Conservation (phyloP, 2,329 filamentous ascomycete species). For the Alternaria sp. region DNA sequence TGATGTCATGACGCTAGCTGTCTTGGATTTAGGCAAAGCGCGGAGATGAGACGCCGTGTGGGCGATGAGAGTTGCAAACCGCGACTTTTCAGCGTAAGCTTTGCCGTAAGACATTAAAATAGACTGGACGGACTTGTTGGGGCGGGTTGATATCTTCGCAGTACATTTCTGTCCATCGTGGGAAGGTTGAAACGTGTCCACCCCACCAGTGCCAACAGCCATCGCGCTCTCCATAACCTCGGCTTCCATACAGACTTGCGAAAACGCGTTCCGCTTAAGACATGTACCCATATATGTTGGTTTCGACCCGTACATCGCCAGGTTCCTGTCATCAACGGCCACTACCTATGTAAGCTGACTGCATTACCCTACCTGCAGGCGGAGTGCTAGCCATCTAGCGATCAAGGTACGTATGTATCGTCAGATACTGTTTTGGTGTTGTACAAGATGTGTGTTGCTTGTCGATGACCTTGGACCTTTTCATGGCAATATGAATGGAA, state of each 20-base stretch:
- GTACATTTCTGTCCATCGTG: neutral
- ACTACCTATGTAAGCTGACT: slow-evolving; percentile 3
- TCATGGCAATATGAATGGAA: neutral
- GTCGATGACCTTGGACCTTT: no score
- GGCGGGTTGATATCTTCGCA: neutral
- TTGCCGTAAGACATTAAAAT: neutral
- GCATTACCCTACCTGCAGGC: neutral
- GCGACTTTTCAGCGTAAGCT: neutral
- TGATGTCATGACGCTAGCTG: slow-evolving; percentile 20
- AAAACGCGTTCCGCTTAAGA: neutral
- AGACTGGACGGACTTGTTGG: neutral
- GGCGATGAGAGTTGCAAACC: neutral
- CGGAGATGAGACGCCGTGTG: slow-evolving; percentile 2
- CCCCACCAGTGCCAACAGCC: neutral
- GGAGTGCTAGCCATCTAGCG: neutral
- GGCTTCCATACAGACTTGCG: neutral
- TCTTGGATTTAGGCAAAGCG: neutral
- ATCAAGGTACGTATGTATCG: neutral
- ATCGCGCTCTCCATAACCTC: neutral
- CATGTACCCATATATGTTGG: neutral
- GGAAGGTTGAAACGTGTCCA: neutral
- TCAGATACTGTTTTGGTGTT: slow-evolving; percentile 55
- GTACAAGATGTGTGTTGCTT: neutral
- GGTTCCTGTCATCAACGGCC: neutral
- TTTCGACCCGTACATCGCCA: neutral